Conservation (phyloP, 2,329 filamentous ascomycete genomes). For the Pestalotiopsis sp. region DNA sequence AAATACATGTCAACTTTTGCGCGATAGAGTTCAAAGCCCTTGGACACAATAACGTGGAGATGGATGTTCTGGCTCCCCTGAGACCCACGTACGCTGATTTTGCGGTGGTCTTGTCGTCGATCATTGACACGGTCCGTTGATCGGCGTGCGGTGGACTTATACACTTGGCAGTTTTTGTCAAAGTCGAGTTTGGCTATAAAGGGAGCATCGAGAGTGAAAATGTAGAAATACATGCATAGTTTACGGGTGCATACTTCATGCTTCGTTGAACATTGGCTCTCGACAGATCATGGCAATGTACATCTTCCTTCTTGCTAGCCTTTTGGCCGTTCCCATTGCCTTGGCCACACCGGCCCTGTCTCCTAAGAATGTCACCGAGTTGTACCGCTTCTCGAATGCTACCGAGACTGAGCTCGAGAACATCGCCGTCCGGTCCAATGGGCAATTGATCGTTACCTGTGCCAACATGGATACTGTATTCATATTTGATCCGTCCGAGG, state of each 20-base stretch:
- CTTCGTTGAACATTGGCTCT: neutral
- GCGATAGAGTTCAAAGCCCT: neutral
- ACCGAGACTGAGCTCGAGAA: neutral
- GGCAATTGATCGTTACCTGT: neutral
- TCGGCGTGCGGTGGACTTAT: neutral
- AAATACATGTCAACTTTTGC: neutral
- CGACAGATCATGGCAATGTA: neutral
- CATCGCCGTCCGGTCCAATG: neutral
- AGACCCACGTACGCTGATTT: neutral
- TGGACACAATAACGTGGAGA: neutral
- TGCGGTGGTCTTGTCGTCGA: neutral
- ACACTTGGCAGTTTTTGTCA: neutral
- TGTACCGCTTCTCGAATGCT: neutral
- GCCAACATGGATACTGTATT: neutral
- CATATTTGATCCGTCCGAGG: neutral
- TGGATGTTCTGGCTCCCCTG: neutral
- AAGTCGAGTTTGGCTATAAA: neutral
- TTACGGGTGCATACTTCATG: neutral
- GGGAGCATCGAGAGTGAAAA: neutral
- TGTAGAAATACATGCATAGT: neutral
- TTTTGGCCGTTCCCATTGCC: neutral
- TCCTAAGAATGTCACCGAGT: neutral
- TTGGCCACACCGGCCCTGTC: neutral
- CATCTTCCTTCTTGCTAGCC: neutral
- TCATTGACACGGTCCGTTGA: neutral